Percentiles rank a stretch among this genome's conserved stretches.
Conservation (phyloP, 495 filamentous ascomycete genomes). For the Daldinia caldariorum region DNA sequence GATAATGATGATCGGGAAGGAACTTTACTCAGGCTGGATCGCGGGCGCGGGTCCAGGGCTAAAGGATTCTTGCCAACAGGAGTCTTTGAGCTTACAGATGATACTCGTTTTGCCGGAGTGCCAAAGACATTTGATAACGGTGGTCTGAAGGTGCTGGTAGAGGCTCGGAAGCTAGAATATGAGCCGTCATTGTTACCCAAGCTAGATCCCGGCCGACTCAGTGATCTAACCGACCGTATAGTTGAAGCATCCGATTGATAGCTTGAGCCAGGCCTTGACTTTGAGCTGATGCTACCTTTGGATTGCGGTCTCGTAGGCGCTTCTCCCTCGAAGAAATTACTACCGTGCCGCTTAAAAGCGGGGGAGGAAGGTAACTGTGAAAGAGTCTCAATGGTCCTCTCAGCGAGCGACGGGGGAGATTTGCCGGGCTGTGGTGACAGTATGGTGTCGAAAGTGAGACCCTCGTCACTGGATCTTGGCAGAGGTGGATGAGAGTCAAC, state of each 20-base stretch:
- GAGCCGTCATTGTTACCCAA: slow-evolving; percentile 46
- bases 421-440: slow-evolving; percentile 35
- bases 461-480: slow-evolving; percentile 35
- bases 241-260: slow-evolving; percentile 54
- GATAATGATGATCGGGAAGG: slow-evolving; percentile 43
- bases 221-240: slow-evolving; percentile 41
- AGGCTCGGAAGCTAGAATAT: slow-evolving; percentile 46
- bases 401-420: slow-evolving; percentile 53
- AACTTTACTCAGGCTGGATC: slow-evolving; percentile 34
- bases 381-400: slow-evolving; percentile 61
- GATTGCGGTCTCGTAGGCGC: slow-evolving; percentile 45
- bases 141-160: slow-evolving; percentile 49
- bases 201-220: slow-evolving; percentile 56
- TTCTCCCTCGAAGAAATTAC: slow-evolving; percentile 53
- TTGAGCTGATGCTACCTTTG: slow-evolving; percentile 50
- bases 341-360: slow-evolving; percentile 49
- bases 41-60: slow-evolving; percentile 14
- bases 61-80: slow-evolving; percentile 24
- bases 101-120: slow-evolving; percentile 45
- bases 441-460: slow-evolving; percentile 41
- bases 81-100: slow-evolving; percentile 42
- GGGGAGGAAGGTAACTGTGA: slow-evolving; percentile 60
- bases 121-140: slow-evolving; percentile 51
- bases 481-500: slow-evolving; percentile 41
- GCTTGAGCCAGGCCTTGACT: slow-evolving; percentile 57